Percentiles rank a stretch among this genome's conserved stretches.
phyloP scores from a whole-genome alignment of 495 filamentous ascomycete species.

The Bombardia bombarda region DNA sequence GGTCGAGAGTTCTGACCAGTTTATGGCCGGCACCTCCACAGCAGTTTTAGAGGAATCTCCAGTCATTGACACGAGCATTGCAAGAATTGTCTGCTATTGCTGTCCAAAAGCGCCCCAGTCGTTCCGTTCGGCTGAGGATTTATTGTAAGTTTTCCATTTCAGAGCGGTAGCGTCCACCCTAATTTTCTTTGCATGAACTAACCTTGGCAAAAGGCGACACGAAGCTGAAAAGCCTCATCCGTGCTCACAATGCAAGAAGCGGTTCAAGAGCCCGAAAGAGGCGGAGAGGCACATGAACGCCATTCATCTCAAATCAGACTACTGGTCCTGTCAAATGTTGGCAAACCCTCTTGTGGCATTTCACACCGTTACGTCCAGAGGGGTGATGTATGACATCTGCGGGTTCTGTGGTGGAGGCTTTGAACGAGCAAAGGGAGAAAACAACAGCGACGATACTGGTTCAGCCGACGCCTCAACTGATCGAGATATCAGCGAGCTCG shows the following conservation, averaged over 20 bases:
- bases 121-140: constrained; percentile 62
- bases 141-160: constrained; percentile 49
- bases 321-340: constrained; percentile 75
- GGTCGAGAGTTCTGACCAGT: background rate
- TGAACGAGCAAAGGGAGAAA: constrained; percentile 14
- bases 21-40: background rate
- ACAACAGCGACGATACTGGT: background rate
- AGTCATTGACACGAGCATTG: constrained; percentile 27
- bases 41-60: background rate
- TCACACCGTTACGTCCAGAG: constrained; percentile 46
- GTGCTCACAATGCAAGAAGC: constrained; percentile 70
- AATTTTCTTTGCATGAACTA: background rate
- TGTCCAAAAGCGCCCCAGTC: constrained; percentile 84
- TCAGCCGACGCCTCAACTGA: constrained; percentile 42
- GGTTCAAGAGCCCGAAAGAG: constrained; percentile 90
- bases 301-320: constrained; percentile 75
- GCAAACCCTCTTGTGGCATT: constrained; percentile 47
- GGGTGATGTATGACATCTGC: constrained; percentile 55
- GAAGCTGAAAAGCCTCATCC: constrained; percentile 76
- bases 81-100: constrained; percentile 60
- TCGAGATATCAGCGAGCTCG: constrained; percentile 16
- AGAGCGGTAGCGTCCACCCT: no score
- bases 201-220: constrained; percentile 39
- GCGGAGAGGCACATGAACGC: constrained; percentile 85
- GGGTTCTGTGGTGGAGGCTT: constrained; percentile 84